phyloP scores from a whole-genome alignment of 306 rosid species.

The Datisca glomerata region DNA sequence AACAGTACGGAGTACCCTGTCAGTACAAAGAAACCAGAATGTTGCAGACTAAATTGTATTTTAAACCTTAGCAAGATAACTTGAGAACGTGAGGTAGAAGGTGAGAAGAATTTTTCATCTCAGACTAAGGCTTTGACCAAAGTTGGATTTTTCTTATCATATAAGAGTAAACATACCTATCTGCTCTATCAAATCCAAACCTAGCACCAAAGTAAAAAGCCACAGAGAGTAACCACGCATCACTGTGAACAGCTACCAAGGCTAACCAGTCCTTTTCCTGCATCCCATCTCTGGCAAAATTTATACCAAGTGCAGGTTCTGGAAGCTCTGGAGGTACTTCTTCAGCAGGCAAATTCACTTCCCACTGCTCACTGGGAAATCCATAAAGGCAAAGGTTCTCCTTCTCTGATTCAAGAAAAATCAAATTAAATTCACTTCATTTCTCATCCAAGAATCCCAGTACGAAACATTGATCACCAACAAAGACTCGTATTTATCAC shows the following conservation, averaged over 20 bases:
- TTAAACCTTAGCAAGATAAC: no score
- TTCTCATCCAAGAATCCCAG: no score
- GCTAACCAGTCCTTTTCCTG: slow-evolving; percentile 38
- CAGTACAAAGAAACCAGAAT: neutral
- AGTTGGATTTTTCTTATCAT: no score
- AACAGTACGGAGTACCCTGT: neutral
- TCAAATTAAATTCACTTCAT: neutral
- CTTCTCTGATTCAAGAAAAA: slow-evolving; percentile 24
- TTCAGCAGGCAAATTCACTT: slow-evolving; percentile 43
- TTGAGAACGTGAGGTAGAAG: no score
- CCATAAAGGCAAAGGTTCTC: slow-evolving; percentile 55
- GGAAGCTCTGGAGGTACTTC: slow-evolving; percentile 30
- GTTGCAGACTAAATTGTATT: no score
- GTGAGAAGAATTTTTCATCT: no score
- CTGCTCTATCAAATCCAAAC: slow-evolving; percentile 33
- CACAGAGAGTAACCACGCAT: slow-evolving; percentile 37
- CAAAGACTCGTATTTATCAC: no score
- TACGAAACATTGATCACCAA: no score
- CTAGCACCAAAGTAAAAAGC: slow-evolving; percentile 40
- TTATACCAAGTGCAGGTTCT: slow-evolving; percentile 43
- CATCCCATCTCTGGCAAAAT: slow-evolving; percentile 51
- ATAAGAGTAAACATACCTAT: slow-evolving; percentile 33
- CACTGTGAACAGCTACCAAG: slow-evolving; percentile 43
- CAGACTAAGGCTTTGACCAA: no score
- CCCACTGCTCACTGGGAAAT: slow-evolving; percentile 46